Base-by-base conservation (phyloP, 2,329 filamentous ascomycete genomes). In the Akanthomyces dipterigenus region DNA sequence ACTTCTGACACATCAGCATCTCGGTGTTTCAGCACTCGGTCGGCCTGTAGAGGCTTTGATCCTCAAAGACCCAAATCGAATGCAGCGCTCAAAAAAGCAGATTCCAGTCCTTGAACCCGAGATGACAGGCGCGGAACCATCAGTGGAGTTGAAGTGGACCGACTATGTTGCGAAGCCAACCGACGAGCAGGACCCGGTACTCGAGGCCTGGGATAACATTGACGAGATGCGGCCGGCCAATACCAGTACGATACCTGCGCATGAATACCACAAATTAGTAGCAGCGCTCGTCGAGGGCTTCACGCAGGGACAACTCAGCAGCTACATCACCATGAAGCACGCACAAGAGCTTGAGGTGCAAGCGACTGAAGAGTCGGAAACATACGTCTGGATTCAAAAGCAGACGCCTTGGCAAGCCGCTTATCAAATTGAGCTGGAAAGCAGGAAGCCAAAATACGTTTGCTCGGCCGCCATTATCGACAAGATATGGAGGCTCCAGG, bases 211-310 rank as follows among this genome's bases (percentile, higher is more conserved):
- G 54, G 67, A 70, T 3, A 80, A 82, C 62, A 78, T 86, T 20
- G 72, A 83, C 36, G 77, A 77, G 60, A 67, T 85, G 38, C 75
- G 75, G 42, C 83, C 82, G 1, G 62, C 60, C 1, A 72, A 75
- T 6, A 73, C 73, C 26, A 73, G 63, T 1, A 66, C 74, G 9
- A 61, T 85, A 5, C 67, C 72, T 1, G 66, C 70, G 38, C 70
- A 67, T 0, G 74, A 80, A 7, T 83, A 82, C 58, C 67, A 73
- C 3, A 70, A 71, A 14, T 67, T 85, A 16, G 66, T 73, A 28
- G 62, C 70, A 1, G 64, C 67, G 3, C 70, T 85, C 6, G 51
- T 69, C 14, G 64, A 73, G 0, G 79, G 82, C 8, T 85, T 85
- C 66, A 79, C 80, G 0, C 67, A 62, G 0, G 40, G 65, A 0